Conservation (phyloP, 2,329 filamentous ascomycete genomes). For the Exserohilum rostratum region DNA sequence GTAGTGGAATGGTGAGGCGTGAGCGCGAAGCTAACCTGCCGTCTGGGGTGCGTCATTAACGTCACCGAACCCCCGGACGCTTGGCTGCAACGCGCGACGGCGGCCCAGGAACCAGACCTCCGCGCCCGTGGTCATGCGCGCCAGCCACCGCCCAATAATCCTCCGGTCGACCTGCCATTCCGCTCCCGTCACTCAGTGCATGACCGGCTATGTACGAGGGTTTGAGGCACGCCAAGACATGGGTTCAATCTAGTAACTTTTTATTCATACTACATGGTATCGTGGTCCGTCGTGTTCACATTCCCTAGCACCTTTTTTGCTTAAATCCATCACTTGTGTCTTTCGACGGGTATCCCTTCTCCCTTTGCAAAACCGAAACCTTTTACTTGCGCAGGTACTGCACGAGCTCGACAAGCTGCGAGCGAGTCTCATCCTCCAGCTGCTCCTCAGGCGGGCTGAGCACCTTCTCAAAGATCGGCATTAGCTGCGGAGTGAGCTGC, state of each 20-base stretch:
- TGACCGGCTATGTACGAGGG: too few species aligned
- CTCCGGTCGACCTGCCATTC: background rate
- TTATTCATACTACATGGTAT: slow-evolving; percentile 27
- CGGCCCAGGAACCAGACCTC: slow-evolving; percentile 23
- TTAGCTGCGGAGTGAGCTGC: slow-evolving; percentile 70
- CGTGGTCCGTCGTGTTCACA: slow-evolving; percentile 31
- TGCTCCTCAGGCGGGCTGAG: slow-evolving; percentile 75
- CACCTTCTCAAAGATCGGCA: slow-evolving; percentile 75
- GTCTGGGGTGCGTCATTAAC: slow-evolving; percentile 20
- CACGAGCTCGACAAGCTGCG: slow-evolving; percentile 69
- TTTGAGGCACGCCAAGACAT: background rate
- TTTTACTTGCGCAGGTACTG: slow-evolving; percentile 53
- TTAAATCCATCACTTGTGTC: slow-evolving; percentile 28
- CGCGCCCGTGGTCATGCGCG: slow-evolving; percentile 15
- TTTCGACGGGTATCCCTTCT: slow-evolving; percentile 35
- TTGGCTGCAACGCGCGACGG: slow-evolving; percentile 14
- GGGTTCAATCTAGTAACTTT: slow-evolving; percentile 10
- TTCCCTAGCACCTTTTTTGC: slow-evolving; percentile 11
- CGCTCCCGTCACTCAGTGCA: too few species aligned
- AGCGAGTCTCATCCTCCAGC: slow-evolving; percentile 73
- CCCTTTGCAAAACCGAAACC: slow-evolving; percentile 24
- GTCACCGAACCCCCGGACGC: slow-evolving; percentile 19
- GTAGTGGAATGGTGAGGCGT: slow-evolving; percentile 10
- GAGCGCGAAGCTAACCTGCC: slow-evolving; percentile 16
- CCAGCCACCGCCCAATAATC: slow-evolving; percentile 5